Percentiles rank a stretch among this genome's conserved stretches.
Conservation (phyloP, 305 asterid species). For the Ilex paraguariensis region DNA sequence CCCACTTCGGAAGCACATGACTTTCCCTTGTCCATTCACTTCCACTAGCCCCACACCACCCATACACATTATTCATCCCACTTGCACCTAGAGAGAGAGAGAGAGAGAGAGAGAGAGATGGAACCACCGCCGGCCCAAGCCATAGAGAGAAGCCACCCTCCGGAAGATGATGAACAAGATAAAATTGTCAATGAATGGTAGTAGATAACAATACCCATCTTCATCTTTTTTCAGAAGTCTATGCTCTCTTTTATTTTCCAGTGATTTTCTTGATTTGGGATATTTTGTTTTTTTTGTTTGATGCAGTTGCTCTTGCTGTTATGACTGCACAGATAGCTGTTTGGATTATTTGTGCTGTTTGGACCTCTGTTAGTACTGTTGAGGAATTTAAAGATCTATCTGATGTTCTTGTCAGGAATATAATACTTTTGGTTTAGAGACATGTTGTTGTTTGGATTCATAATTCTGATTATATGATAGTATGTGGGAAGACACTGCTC, state of each 20-base stretch:
- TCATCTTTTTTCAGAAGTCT: neutral
- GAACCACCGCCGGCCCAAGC: conserved; percentile 40
- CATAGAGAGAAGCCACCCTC: conserved; percentile 22
- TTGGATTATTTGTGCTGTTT: conserved; percentile 19
- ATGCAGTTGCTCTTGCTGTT: conserved; percentile 29
- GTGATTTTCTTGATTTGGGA: neutral
- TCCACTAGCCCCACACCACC: too few relatives aligned
- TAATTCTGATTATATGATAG: too few relatives aligned
- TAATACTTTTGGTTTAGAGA: too few relatives aligned
- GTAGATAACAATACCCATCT: too few relatives aligned
- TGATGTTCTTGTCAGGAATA: too few relatives aligned
- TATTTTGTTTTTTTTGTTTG: neutral
- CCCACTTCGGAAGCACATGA: too few relatives aligned
- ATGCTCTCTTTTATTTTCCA: neutral
- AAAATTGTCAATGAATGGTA: conserved; percentile 35
- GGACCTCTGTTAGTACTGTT: conserved; percentile 5
- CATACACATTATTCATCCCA: too few relatives aligned
- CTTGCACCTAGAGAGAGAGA: neutral
- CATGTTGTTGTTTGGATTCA: too few relatives aligned
- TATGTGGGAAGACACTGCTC: too few relatives aligned
- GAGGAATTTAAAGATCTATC: too few relatives aligned
- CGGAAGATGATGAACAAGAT: conserved; percentile 27
- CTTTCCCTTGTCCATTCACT: too few relatives aligned
- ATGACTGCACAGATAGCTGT: conserved; percentile 17
- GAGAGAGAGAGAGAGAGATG: conserved; percentile 23